Evolutionary conservation across 164 flowering plant species (phyloP).

Genomic region (Chimonanthus salicifolius): DNA sequence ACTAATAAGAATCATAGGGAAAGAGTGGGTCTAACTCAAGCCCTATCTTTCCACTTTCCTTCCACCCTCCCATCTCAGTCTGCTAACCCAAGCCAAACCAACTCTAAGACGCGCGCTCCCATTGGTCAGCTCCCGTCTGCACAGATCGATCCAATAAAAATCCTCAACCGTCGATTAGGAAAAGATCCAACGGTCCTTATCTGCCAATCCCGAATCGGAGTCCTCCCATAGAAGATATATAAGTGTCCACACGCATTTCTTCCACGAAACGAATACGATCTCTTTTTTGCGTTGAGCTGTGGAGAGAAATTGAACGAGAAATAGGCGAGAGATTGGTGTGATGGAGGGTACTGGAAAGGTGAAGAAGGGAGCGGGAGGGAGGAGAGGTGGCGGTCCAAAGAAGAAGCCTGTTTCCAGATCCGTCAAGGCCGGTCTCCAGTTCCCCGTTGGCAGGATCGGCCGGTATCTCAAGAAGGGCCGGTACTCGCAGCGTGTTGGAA

Average conservation of each 20-base stretch:
- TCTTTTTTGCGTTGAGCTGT: background rate
- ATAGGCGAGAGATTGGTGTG: background rate
- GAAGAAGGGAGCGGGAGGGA: slow-evolving; percentile 30
- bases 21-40: too few species aligned
- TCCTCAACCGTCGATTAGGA: slow-evolving; percentile 11
- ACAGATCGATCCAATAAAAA: background rate
- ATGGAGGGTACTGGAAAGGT: slow-evolving; percentile 18
- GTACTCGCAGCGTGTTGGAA: slow-evolving; percentile 47
- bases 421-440: slow-evolving; percentile 28
- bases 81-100: background rate
- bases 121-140: background rate
- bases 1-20: too few species aligned
- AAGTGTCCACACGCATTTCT: background rate
- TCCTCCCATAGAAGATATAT: background rate
- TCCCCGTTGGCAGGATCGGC: slow-evolving; percentile 32
- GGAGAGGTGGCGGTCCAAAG: slow-evolving; percentile 29
- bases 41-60: too few species aligned
- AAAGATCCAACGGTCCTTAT: slow-evolving; percentile 5
- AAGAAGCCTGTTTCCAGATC: slow-evolving; percentile 30
- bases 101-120: background rate
- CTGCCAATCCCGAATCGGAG: background rate
- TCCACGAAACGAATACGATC: background rate
- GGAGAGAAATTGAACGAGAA: background rate
- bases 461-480: slow-evolving; percentile 30
- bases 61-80: too few species aligned